Percentiles rank a stretch among this genome's conserved stretches.
Evolutionary conservation across 805 yeast genomes (phyloP).

Genomic region (Pichia phayaonensis): DNA sequence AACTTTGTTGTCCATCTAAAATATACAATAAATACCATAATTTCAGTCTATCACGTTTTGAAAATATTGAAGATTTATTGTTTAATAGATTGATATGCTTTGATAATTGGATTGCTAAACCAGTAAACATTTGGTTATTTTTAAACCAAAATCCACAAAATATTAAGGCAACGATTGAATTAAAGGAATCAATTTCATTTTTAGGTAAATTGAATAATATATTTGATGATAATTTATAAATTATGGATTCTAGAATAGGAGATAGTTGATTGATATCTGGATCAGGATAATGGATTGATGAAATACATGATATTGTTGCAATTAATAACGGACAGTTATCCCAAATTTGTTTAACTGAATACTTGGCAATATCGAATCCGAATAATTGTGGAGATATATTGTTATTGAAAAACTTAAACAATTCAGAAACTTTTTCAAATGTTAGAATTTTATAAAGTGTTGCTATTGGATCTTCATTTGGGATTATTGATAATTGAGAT

Average conservation of each 20-base stretch:
- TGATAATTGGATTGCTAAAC: constrained; percentile 61
- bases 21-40: constrained; percentile 62
- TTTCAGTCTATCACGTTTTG: constrained; percentile 37
- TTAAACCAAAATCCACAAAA: constrained; percentile 66
- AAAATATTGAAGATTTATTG: constrained; percentile 2
- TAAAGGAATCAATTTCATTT: constrained; percentile 43
- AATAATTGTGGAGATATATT: constrained; percentile 57
- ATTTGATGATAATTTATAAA: constrained; percentile 25
- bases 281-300: constrained; percentile 50
- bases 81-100: constrained; percentile 41
- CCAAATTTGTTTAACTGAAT: constrained; percentile 46
- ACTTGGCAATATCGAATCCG: constrained; percentile 51
- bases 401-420: constrained; percentile 44
- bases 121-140: constrained; percentile 57
- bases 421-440: constrained; percentile 32
- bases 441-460: constrained; percentile 17
- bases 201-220: constrained; percentile 30
- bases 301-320: constrained; percentile 52
- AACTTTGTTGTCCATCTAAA: constrained; percentile 62
- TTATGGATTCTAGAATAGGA: constrained; percentile 21
- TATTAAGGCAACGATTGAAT: constrained; percentile 55
- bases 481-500: neutral
- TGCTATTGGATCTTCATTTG: neutral
- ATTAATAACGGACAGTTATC: constrained; percentile 48
- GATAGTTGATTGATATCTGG: constrained; percentile 25